Evolutionary conservation across 2,329 filamentous ascomycete species (phyloP), one percentile per base, ranked within the genome.

Genomic region (Fusarium pseudoanthophilum): DNA sequence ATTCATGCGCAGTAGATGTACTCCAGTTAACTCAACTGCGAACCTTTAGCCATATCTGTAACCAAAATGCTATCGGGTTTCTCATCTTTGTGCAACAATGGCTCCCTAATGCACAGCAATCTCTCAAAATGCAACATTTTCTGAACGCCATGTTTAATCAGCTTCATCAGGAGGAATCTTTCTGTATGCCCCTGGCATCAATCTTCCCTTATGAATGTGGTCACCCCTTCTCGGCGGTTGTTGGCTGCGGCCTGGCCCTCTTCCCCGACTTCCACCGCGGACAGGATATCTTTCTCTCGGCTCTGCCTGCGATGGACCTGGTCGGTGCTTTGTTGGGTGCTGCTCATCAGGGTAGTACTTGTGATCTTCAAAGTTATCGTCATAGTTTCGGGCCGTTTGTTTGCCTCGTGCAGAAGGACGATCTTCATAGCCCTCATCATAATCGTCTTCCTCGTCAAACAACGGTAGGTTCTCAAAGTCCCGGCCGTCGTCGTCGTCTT

Each of bases 31-130:
- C 20, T n/a, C 7, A 18, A 2, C 5, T 3, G 28, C 21, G 3
- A n/a, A 6, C 2, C 4, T 24, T 4, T 0, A 34, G 11, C 1
- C 16, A 4, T 5, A 24, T 6, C 8, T 8, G 3, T 20, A 5
- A 2, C 8, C 5, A 11, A 15, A 20, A 24, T 7, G 16, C 5
- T 34, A 4, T 5, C 4, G 0, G 7, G 4, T 14, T 14, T 32
- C 21, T 18, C 5, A 24, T 18, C 30, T 24, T 2, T 18, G 28
- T 34, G 1, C 11, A 32, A 13, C n/a, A 4, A 28, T 20, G 4
- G 5, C 14, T 11, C 4, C 18, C 30, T 5, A 32, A 32, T 32
- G 11, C 11, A 32, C 30, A 32, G 11, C 11, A 32, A 14, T 32
- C 30, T 32, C 30, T 16, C 2, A 30, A 6, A 15, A 8, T 16